Percentiles rank a stretch among this genome's conserved stretches.
Conservation (phyloP, 73 alveolate genomes). For the Breviolum minutum region DNA sequence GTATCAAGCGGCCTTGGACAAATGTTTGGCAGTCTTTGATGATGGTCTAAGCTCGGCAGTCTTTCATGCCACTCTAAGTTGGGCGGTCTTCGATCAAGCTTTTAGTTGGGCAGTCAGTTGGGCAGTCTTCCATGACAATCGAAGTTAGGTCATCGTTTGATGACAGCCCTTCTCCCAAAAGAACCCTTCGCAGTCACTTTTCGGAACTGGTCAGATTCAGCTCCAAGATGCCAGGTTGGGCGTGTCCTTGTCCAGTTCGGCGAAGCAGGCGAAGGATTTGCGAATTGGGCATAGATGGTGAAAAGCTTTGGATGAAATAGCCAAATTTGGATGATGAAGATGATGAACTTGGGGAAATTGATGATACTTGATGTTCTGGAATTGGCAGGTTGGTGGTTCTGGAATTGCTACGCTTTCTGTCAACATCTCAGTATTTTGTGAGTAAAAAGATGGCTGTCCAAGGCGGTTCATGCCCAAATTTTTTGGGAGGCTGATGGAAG, state of each 20-base stretch:
- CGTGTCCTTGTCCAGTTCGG: background rate
- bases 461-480: no score
- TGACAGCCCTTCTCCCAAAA: no score
- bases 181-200: no score
- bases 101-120: no score
- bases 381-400: background rate
- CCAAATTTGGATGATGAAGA: background rate
- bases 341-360: background rate
- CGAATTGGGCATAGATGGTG: background rate
- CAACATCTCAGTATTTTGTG: background rate
- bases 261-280: no score
- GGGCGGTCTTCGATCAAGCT: no score
- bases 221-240: slow-evolving; percentile 4
- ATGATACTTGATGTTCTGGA: background rate
- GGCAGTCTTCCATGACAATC: no score
- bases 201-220: no score
- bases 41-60: background rate
- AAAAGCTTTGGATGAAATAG: background rate
- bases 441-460: no score
- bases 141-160: no score
- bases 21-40: background rate
- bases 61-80: background rate
- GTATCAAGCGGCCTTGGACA: background rate
- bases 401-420: slow-evolving; percentile 1
- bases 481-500: slow-evolving; percentile 22